A percentile compares a stretch with the other conserved stretches of the same genome.
Conservation (phyloP, 1,284 basidiomycete genomes). For the Wolfiporia cocos region DNA sequence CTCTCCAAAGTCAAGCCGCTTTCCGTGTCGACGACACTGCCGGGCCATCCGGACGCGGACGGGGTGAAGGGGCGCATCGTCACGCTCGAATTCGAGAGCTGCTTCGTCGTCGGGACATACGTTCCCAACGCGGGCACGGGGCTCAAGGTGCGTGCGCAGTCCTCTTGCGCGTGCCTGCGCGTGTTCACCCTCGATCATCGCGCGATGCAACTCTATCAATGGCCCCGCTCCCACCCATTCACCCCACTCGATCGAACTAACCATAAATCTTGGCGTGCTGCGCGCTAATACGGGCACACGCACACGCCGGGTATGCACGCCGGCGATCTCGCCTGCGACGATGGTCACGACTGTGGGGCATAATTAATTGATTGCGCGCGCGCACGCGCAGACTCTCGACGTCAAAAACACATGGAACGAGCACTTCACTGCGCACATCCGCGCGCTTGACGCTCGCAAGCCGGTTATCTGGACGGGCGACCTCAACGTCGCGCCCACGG, state of each 20-base stretch:
- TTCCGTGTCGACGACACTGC: slow-evolving; percentile 59
- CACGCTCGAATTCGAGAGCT: slow-evolving; percentile 73
- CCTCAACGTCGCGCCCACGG: slow-evolving; percentile 81
- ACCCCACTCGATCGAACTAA: too few species aligned
- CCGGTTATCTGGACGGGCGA: slow-evolving; percentile 90
- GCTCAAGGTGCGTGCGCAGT: slow-evolving; percentile 52
- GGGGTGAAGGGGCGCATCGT: slow-evolving; percentile 72
- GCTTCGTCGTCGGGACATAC: slow-evolving; percentile 77
- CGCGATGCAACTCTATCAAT: too few species aligned
- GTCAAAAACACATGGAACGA: slow-evolving; percentile 73
- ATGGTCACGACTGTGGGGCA: too few species aligned
- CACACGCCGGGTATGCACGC: too few species aligned
- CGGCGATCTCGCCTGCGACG: too few species aligned
- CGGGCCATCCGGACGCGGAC: slow-evolving; percentile 61
- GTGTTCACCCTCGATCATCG: too few species aligned
- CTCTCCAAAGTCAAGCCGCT: slow-evolving; percentile 75
- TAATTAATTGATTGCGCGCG: too few species aligned
- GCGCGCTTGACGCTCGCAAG: slow-evolving; percentile 68
- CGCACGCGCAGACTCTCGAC: slow-evolving; percentile 63
- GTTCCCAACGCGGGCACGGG: slow-evolving; percentile 82
- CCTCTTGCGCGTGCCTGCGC: not conserved
- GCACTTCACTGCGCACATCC: slow-evolving; percentile 70
- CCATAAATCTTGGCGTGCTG: too few species aligned
- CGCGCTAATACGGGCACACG: too few species aligned
- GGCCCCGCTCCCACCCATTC: too few species aligned